phyloP scores from a whole-genome alignment of 2,329 filamentous ascomycete genomes.

The Teratosphaeria nubilosa region DNA sequence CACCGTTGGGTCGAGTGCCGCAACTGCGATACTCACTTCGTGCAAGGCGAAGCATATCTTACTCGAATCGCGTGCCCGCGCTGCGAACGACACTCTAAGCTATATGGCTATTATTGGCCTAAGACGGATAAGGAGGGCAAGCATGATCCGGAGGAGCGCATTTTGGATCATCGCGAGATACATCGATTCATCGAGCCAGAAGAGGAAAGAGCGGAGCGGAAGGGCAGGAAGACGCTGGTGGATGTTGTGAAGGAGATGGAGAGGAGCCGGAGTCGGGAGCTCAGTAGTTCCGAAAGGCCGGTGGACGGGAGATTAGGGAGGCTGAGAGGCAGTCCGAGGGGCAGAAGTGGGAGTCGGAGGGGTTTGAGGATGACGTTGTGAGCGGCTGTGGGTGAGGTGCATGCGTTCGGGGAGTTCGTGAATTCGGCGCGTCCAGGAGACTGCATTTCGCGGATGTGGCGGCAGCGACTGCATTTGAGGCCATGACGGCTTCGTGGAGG shows the following conservation, averaged over 20 bases:
- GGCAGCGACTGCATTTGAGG: neutral
- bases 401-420: too few species aligned
- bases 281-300: neutral
- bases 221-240: conserved; percentile 23
- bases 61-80: conserved; percentile 79
- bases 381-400: neutral
- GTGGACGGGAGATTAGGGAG: neutral
- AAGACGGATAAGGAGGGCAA: conserved; percentile 78
- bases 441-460: neutral
- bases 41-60: conserved; percentile 79
- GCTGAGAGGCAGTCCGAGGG: conserved; percentile 2
- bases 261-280: neutral
- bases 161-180: conserved; percentile 77
- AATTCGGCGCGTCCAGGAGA: neutral
- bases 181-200: conserved; percentile 67
- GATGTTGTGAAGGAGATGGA: neutral
- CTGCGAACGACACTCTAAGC: conserved; percentile 88
- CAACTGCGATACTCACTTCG: conserved; percentile 71
- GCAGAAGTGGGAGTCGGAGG: conserved; percentile 1
- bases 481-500: neutral
- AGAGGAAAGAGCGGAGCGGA: conserved; percentile 25
- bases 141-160: conserved; percentile 55
- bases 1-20: conserved; percentile 81
- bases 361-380: conserved; percentile 10
- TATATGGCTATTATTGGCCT: conserved; percentile 93